Conservation (phyloP, 2,329 filamentous ascomycete species). For the Sarocladium strictum region DNA sequence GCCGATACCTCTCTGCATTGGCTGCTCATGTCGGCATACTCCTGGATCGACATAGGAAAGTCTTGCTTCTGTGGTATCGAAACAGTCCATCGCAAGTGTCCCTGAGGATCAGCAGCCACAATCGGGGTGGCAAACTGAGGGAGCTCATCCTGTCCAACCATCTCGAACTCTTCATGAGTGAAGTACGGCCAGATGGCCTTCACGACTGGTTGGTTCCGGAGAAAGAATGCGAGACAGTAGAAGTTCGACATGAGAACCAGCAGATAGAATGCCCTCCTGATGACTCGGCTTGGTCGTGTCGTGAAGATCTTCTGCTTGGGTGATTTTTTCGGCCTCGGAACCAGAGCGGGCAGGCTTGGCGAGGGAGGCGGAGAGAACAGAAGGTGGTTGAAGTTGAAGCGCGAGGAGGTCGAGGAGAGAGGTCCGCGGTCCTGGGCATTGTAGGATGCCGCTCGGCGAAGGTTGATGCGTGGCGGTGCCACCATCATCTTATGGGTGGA, state of each 20-base stretch:
- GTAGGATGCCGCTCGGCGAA: slow-evolving; percentile 54
- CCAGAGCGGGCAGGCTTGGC: slow-evolving; percentile 61
- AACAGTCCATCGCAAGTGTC: slow-evolving; percentile 70
- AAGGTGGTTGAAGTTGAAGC: slow-evolving; percentile 62
- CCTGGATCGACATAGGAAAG: slow-evolving; percentile 60
- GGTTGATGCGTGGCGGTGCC: slow-evolving; percentile 50
- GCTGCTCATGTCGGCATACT: slow-evolving; percentile 65
- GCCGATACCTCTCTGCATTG: slow-evolving; percentile 61
- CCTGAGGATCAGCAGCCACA: slow-evolving; percentile 58
- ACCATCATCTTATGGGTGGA: slow-evolving; percentile 37
- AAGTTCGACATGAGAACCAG: slow-evolving; percentile 42
- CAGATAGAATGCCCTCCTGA: slow-evolving; percentile 51
- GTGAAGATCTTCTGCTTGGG: slow-evolving; percentile 23
- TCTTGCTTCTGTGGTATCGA: slow-evolving; percentile 62
- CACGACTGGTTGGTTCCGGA: slow-evolving; percentile 22
- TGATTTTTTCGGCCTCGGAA: slow-evolving; percentile 58
- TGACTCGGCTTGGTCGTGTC: slow-evolving; percentile 49
- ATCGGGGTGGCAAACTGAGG: slow-evolving; percentile 69
- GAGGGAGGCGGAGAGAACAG: slow-evolving; percentile 64
- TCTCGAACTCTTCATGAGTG: slow-evolving; percentile 51
- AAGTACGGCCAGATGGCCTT: slow-evolving; percentile 37
- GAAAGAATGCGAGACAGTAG: slow-evolving; percentile 35
- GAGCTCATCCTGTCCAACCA: slow-evolving; percentile 59
- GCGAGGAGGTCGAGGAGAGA: slow-evolving; percentile 54
- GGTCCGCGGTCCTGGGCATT: slow-evolving; percentile 46